phyloP scores from a whole-genome alignment of 176 grass and related monocot species.

The Juncus inflexus region DNA sequence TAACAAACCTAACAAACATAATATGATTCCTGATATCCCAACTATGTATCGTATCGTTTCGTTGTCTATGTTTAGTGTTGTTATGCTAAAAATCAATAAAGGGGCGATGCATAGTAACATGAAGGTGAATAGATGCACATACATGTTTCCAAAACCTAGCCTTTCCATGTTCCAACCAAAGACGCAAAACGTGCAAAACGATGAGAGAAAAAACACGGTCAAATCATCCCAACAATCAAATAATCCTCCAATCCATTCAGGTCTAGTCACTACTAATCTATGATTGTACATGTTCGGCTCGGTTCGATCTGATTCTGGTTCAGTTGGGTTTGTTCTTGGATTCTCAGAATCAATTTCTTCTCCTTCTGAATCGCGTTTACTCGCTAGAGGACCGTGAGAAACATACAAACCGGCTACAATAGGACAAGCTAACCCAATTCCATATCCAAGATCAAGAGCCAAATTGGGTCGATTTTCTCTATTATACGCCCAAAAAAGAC shows the following conservation, averaged over 20 bases:
- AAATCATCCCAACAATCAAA: constrained; percentile 83
- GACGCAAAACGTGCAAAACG: constrained; percentile 72
- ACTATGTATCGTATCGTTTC: constrained; percentile 40
- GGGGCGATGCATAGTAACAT: constrained; percentile 53
- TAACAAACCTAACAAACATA: constrained; percentile 58
- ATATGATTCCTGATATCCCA: constrained; percentile 42
- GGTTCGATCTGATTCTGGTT: neutral
- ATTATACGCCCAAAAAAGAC: constrained; percentile 76
- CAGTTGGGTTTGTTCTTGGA: neutral
- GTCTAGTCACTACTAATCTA: constrained; percentile 62
- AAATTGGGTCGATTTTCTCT: constrained; percentile 45
- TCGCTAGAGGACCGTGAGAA: constrained; percentile 49
- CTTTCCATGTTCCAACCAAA: constrained; percentile 98
- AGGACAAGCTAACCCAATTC: constrained; percentile 41
- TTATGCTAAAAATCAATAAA: constrained; percentile 65
- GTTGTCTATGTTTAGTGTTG: constrained; percentile 67
- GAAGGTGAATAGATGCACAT: constrained; percentile 88
- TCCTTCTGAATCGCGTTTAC: constrained; percentile 33
- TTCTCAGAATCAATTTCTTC: constrained; percentile 9
- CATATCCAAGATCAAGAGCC: constrained; percentile 73
- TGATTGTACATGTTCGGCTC: constrained; percentile 61
- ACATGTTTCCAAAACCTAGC: constrained; percentile 99
- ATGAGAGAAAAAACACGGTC: constrained; percentile 56
- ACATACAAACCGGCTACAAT: constrained; percentile 56
- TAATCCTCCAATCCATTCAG: constrained; percentile 82